Evolutionary conservation across 805 yeast genomes (phyloP).

Genomic region (Candida incommunis): DNA sequence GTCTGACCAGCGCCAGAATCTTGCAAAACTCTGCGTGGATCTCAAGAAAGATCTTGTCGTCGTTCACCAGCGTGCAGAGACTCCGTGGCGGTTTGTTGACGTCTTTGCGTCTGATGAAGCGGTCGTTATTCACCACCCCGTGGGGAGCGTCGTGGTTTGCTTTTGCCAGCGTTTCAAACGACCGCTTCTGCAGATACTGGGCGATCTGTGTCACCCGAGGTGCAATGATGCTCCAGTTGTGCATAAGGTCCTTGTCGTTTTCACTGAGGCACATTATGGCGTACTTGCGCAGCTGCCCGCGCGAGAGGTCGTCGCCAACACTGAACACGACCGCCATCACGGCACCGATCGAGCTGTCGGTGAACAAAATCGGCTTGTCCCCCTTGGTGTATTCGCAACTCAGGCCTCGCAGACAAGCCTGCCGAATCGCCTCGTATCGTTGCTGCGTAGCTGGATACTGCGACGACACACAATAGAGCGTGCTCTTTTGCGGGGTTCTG

Average conservation of each 20-base stretch:
- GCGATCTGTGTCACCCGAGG: conserved; percentile 10
- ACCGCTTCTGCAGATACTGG: conserved; percentile 5
- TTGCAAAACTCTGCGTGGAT: conserved; percentile 9
- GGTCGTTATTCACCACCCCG: background rate
- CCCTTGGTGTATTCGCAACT: conserved; percentile 14
- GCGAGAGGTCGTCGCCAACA: conserved; percentile 12
- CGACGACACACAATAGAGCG: conserved; percentile 9
- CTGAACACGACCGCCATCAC: conserved; percentile 12
- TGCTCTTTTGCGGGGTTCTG: background rate
- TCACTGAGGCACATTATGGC: conserved; percentile 14
- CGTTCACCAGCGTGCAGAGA: conserved; percentile 9
- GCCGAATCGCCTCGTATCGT: conserved; percentile 15
- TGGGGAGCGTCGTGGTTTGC: background rate
- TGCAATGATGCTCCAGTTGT: conserved; percentile 10
- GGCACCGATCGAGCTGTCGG: conserved; percentile 13
- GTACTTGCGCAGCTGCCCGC: conserved; percentile 14
- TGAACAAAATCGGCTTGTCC: conserved; percentile 13
- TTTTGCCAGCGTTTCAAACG: background rate
- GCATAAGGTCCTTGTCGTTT: conserved; percentile 9
- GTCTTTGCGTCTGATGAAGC: background rate
- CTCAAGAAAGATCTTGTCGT: conserved; percentile 10
- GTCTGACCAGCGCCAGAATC: conserved; percentile 5
- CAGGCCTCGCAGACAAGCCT: conserved; percentile 14
- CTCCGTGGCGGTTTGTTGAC: conserved; percentile 1
- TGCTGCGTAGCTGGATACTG: conserved; percentile 14